phyloP scores from a whole-genome alignment of 352 stramenopile genomes.

The Elongisporangium undulatum region DNA sequence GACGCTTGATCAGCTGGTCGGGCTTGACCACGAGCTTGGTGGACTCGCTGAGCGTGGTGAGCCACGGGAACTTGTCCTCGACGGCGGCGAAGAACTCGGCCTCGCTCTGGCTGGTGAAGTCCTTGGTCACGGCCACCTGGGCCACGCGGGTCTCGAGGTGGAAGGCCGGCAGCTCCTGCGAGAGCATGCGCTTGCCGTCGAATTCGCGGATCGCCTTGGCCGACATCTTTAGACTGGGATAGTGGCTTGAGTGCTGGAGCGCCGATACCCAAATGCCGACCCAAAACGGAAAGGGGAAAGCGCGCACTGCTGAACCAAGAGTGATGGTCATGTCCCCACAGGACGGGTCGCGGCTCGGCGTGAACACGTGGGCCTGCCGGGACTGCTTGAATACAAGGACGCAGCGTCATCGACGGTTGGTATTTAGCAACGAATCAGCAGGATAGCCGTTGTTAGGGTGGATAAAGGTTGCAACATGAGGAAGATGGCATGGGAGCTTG shows the following conservation, averaged over 20 bases:
- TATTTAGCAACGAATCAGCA: slow-evolving; percentile 2
- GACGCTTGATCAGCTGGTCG: slow-evolving; percentile 97
- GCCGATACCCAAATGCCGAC: slow-evolving; percentile 39
- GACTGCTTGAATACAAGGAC: not conserved
- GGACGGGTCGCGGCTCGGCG: not conserved
- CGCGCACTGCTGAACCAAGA: not conserved
- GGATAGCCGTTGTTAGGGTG: not conserved
- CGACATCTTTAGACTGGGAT: slow-evolving; percentile 66
- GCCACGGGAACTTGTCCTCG: slow-evolving; percentile 79
- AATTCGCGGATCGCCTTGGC: slow-evolving; percentile 96
- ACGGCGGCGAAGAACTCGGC: slow-evolving; percentile 69
- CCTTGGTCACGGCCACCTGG: slow-evolving; percentile 55
- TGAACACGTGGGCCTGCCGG: not conserved
- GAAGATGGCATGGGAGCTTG: slow-evolving; percentile 6
- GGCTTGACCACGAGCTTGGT: slow-evolving; percentile 95
- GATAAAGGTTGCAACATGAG: not conserved
- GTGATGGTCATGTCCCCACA: slow-evolving; percentile 9
- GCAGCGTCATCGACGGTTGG: slow-evolving; percentile 8
- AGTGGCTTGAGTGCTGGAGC: slow-evolving; percentile 3
- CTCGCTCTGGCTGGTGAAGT: slow-evolving; percentile 23
- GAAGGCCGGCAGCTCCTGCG: slow-evolving; percentile 70
- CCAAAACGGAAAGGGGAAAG: not conserved
- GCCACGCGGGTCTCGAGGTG: slow-evolving; percentile 72
- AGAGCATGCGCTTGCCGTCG: slow-evolving; percentile 94
- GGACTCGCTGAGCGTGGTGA: slow-evolving; percentile 52